Base-by-base conservation (phyloP, 768 basidiomycete genomes). In the Candolleomyces aberdarensis region DNA sequence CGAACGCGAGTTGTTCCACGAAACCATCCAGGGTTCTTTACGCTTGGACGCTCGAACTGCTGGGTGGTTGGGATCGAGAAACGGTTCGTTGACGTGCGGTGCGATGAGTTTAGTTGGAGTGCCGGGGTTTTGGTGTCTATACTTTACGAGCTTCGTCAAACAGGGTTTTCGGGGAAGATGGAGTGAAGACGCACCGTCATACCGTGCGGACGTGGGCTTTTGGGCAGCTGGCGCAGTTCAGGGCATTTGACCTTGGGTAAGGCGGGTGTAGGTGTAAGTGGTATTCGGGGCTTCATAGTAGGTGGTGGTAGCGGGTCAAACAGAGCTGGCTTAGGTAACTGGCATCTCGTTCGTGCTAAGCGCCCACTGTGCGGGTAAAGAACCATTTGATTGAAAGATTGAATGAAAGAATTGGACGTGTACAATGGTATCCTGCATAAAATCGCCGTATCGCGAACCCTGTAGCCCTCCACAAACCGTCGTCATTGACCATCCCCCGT, bases 171-270 rank as follows among this genome's bases (percentile, higher is more conserved):
- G 29, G n/a, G 15, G 32, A 47, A 20, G 32, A 3, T 29, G 36
- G 26, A 2, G 15, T 9, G 8, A 14, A 5, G 19, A 52, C 60
- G 48, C 40, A 61, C 60, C 11, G 48, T 61, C 11, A 61, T 44
- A 17, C 60, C 60, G 13, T 40, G 60, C 19, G 31, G 54, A 43
- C 56, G 60, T n/a, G 60, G 60, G 10, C 55, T 56, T 22, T 61
- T 61, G 7, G 60, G 60, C 1, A 61, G 60, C 19, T 53, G 44
- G 17, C 40, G n/a, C 3, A 61, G 43, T 6, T 19, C 44, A 11
- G 60, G 60, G 31, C 56, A 56, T n/a, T 43, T 46, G 17, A 49
- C 43, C 41, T 44, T 60, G 15, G 51, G 22, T 4, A 43, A 51
- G 14, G 49, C 47, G 4, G 51, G 59, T n/a, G 47, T 43, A 26